Base-by-base conservation (phyloP, 2,329 filamentous ascomycete species). In the Colletotrichum viniferum region DNA sequence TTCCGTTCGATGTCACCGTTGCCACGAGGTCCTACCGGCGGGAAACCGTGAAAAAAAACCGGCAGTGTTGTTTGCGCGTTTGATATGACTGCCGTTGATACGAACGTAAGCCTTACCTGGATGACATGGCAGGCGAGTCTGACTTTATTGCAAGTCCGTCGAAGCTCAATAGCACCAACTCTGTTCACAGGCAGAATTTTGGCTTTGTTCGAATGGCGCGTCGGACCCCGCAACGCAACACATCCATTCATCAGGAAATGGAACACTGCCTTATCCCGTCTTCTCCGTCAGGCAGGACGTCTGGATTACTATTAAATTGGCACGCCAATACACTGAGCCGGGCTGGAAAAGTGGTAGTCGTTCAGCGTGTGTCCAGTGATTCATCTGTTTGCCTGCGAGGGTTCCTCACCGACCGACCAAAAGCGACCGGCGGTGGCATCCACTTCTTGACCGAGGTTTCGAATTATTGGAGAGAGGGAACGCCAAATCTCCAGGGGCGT, bases 381-480 rank as follows among this genome's bases (percentile, higher is more conserved):
- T 52, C n/a, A 7, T 12, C 18, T 12, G 4, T 55, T 14, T 30
- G 36, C 65, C n/a, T 24, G 1, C 34, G 13, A 52, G 6, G 14
- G 24, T 66, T 48, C 10, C 21, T 52, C 28, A 55, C 30, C 67
- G 60, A n/a, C 9, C 30, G 62, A 48, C 36, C 55, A 66, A 32
- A 26, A 52, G n/a, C 16, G 10, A 13, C 21, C 16, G 10, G 14
- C 10, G 18, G 1, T 16, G n/a, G 58, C 34, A 30, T 71, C 61
- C 72, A 71, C 68, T 71, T 66, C 61, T 24, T 71, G 48, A 61
- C 72, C 68, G 36, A 74, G 12, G 21, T 55, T n/a, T 58, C 21
- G 21, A 14, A 7, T 18, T 38, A 18, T 28, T 55, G 24, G 58
- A 5, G n/a, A 30, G 14, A 26, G 21, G 18, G 26, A 32, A 4